Percentiles rank a stretch among this genome's conserved stretches.
These are phyloP conservation scores for Tieghemostelium lacteum DNA, from an alignment of 78 protist genomes.

Conservation along the genomic window DNA sequence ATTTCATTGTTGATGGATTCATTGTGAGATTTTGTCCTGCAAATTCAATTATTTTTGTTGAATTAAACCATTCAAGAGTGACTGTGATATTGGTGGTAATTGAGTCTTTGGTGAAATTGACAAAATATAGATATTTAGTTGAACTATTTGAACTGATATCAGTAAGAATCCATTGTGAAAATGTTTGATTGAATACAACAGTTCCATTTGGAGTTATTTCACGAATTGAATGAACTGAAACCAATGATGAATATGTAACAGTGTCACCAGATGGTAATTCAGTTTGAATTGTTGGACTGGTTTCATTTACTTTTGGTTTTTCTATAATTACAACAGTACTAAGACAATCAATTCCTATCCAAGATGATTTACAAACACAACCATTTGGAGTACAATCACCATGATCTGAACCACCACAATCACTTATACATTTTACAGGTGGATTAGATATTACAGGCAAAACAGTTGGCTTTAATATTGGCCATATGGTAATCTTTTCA, in stretches of 20 bases:
- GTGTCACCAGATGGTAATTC: no score
- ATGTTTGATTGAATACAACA: neutral
- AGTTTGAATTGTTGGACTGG: neutral
- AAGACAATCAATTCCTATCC: neutral
- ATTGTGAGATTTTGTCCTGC: neutral
- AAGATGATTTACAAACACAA: neutral
- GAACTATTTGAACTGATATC: neutral
- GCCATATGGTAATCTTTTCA: no score
- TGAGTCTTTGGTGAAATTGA: neutral
- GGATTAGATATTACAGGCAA: no score
- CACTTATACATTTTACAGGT: no score
- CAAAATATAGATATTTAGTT: neutral
- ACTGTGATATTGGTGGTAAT: neutral
- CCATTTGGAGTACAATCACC: conserved; percentile 4
- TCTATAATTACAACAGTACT: neutral
- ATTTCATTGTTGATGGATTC: neutral
- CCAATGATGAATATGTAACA: neutral
- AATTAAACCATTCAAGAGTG: neutral
- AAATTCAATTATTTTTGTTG: neutral
- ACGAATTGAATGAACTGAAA: neutral
- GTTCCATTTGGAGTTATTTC: neutral
- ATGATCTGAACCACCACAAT: neutral
- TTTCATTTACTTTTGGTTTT: neutral
- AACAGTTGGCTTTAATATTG: no score
- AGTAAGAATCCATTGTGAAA: neutral